Conservation (phyloP, 2,329 filamentous ascomycete genomes). For the Fusarium sp. region DNA sequence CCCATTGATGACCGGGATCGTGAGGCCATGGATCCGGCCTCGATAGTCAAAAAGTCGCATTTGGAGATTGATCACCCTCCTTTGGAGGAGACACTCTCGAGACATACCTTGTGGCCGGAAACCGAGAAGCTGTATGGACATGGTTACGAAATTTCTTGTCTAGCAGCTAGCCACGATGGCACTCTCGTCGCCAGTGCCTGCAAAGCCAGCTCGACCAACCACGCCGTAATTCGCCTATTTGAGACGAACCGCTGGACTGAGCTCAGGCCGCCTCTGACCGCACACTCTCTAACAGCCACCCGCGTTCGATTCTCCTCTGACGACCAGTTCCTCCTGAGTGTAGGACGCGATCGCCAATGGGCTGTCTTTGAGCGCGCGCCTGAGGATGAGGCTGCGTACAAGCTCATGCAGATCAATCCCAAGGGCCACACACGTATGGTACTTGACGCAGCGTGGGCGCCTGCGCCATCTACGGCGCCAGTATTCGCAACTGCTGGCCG, state of each 20-base stretch:
- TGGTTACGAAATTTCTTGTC: slow-evolving; percentile 93
- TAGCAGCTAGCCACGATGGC: slow-evolving; percentile 80
- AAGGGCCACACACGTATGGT: slow-evolving; percentile 96
- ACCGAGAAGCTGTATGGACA: slow-evolving; percentile 97
- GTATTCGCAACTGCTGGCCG: slow-evolving; percentile 88
- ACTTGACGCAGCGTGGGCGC: slow-evolving; percentile 85
- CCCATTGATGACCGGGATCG: slow-evolving; percentile 58
- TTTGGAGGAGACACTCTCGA: slow-evolving; percentile 86
- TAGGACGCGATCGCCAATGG: slow-evolving; percentile 93
- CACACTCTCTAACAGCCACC: slow-evolving; percentile 87
- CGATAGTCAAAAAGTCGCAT: slow-evolving; percentile 66
- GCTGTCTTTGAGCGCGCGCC: slow-evolving; percentile 73
- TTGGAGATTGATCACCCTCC: slow-evolving; percentile 78
- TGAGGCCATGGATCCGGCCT: slow-evolving; percentile 64
- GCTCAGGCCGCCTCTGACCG: slow-evolving; percentile 81
- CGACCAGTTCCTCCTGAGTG: slow-evolving; percentile 80
- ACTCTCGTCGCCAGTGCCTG: slow-evolving; percentile 88
- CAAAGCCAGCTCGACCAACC: slow-evolving; percentile 89
- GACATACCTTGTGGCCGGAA: slow-evolving; percentile 95
- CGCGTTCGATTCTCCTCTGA: slow-evolving; percentile 81
- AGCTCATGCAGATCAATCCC: slow-evolving; percentile 70
- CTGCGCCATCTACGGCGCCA: slow-evolving; percentile 52
- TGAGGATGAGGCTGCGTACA: slow-evolving; percentile 57
- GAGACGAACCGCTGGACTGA: slow-evolving; percentile 90
- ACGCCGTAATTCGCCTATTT: slow-evolving; percentile 92